Evolutionary conservation across 257 asterid species (phyloP).

Genomic region (Gynochthodes officinalis): DNA sequence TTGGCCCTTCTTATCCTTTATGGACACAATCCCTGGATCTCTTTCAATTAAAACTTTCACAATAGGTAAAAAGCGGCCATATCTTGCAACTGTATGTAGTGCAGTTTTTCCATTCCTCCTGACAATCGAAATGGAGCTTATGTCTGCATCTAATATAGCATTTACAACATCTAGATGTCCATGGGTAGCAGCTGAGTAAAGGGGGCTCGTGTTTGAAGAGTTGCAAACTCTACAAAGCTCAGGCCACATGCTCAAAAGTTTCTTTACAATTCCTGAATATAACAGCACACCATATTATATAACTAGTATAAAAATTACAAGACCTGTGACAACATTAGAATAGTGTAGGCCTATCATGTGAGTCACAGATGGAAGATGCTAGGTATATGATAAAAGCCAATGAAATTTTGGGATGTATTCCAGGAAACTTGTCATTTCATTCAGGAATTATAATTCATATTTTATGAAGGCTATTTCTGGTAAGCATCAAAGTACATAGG

Average conservation of each 20-base stretch:
- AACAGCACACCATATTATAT: slow-evolving; percentile 13
- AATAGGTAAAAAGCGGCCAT: slow-evolving; percentile 64
- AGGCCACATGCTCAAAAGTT: slow-evolving; percentile 71
- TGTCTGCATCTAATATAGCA: slow-evolving; percentile 83
- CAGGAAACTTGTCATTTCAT: neutral
- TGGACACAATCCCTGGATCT: slow-evolving; percentile 70
- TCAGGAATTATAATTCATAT: neutral
- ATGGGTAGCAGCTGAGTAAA: slow-evolving; percentile 81
- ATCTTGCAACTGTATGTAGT: slow-evolving; percentile 85
- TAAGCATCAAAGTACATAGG: neutral
- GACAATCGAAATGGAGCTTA: slow-evolving; percentile 55
- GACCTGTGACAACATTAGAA: neutral
- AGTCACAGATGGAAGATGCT: neutral
- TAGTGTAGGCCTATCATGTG: neutral
- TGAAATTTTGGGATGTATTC: neutral
- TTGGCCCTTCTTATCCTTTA: slow-evolving; percentile 94
- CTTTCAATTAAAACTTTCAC: slow-evolving; percentile 68
- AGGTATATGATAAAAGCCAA: neutral
- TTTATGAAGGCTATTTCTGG: neutral
- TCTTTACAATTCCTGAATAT: slow-evolving; percentile 59
- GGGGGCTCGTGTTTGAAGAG: slow-evolving; percentile 90
- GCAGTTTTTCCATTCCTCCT: slow-evolving; percentile 95
- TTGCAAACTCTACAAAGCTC: slow-evolving; percentile 90
- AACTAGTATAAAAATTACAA: neutral
- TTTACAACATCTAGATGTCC: slow-evolving; percentile 72